Conservation (phyloP, 2,329 filamentous ascomycete genomes). For the Zasmidium citrigriseum region DNA sequence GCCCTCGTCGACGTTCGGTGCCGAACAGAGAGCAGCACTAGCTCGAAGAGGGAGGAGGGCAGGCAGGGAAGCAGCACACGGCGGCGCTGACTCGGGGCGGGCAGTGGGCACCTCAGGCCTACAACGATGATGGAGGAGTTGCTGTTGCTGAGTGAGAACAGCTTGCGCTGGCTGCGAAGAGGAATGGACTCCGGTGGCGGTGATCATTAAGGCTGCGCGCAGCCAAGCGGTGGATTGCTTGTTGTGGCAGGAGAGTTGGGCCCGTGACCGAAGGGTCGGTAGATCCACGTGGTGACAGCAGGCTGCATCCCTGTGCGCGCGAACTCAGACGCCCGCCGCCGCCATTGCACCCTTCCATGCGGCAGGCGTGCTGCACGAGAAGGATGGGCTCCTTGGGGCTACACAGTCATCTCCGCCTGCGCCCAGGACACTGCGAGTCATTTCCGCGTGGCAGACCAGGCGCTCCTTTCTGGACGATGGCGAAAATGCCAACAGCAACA, state of each 20-base stretch:
- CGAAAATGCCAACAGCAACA: not conserved
- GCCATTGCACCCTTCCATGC: not conserved
- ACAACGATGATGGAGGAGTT: not conserved
- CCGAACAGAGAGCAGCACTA: not conserved
- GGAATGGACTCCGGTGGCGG: not conserved
- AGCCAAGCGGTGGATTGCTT: slow-evolving; percentile 6
- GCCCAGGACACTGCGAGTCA: slow-evolving; percentile 1
- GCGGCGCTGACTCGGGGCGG: not conserved
- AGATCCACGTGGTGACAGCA: slow-evolving; percentile 13
- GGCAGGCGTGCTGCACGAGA: no score
- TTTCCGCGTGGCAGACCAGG: not conserved
- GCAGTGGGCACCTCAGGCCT: not conserved
- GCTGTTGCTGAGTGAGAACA: no score
- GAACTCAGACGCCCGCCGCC: slow-evolving; percentile 6
- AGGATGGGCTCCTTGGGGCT: not conserved
- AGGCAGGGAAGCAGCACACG: not conserved
- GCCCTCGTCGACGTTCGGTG: not conserved
- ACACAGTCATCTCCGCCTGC: slow-evolving; percentile 7
- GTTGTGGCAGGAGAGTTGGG: slow-evolving; percentile 10
- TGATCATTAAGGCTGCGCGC: slow-evolving; percentile 12
- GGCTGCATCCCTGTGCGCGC: slow-evolving; percentile 10
- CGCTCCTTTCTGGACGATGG: not conserved
- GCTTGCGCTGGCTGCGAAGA: not conserved
- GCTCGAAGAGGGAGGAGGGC: not conserved
- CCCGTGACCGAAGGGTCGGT: slow-evolving; percentile 5